Evolutionary conservation across 352 stramenopile species (phyloP).

Genomic region (Elongisporangium senticosum): DNA sequence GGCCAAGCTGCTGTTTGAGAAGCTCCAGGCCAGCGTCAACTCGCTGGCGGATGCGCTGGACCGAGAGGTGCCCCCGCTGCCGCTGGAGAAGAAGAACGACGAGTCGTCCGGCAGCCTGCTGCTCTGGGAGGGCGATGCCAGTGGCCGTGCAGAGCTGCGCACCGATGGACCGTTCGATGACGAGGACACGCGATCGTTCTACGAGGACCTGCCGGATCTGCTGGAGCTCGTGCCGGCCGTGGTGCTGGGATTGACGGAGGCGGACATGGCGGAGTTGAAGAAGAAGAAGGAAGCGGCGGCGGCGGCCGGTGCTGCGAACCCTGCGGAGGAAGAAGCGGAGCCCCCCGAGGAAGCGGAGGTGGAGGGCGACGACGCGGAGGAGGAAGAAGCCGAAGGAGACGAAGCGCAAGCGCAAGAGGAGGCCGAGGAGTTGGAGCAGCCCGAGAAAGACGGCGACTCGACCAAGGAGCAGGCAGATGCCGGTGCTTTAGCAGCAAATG

Average conservation of each 20-base stretch:
- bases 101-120: conserved; percentile 39
- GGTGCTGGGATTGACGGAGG: conserved; percentile 89
- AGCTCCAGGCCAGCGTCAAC: conserved; percentile 80
- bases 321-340: conserved; percentile 32
- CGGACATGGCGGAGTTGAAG: conserved; percentile 79
- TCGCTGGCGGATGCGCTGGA: conserved; percentile 75
- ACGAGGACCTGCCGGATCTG: conserved; percentile 95
- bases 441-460: background rate
- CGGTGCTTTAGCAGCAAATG: conserved; percentile 3
- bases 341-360: conserved; percentile 11
- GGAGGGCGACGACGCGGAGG: conserved; percentile 19
- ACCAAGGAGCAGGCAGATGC: background rate
- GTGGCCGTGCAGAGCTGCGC: conserved; percentile 50
- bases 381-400: conserved; percentile 29
- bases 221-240: conserved; percentile 92
- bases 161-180: conserved; percentile 93
- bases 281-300: conserved; percentile 65
- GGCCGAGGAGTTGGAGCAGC: conserved; percentile 13
- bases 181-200: conserved; percentile 95
- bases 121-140: conserved; percentile 76
- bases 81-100: conserved; percentile 58
- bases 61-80: conserved; percentile 61
- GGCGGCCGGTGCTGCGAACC: conserved; percentile 9
- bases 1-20: conserved; percentile 78
- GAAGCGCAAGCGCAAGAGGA: conserved; percentile 20